These are phyloP conservation scores for Fusarium sacchari DNA, from an alignment of 2,329 filamentous ascomycete genomes.

Conservation along the genomic window DNA sequence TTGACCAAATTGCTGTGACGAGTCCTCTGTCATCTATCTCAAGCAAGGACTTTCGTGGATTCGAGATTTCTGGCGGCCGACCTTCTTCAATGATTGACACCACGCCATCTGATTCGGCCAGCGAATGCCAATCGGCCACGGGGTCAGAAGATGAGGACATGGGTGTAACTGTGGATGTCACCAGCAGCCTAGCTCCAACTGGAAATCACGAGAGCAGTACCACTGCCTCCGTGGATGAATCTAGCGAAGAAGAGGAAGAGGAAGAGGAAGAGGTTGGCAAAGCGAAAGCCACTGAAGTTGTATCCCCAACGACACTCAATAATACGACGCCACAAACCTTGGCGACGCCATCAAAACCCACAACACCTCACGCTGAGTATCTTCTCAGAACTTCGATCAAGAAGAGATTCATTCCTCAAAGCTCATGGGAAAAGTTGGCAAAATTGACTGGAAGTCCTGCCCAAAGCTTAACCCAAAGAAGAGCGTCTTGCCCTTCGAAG, in stretches of 20 bases:
- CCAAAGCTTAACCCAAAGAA: not conserved
- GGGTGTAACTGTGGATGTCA: not conserved
- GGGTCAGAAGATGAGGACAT: conserved; percentile 5
- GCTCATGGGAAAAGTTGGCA: conserved; percentile 39
- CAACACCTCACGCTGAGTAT: conserved; percentile 11
- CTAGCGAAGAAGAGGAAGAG: not conserved
- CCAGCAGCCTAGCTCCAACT: not conserved
- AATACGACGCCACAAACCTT: not conserved
- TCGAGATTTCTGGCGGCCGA: not conserved
- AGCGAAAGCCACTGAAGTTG: not conserved
- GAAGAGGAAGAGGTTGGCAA: not conserved
- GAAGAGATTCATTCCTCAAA: conserved; percentile 39
- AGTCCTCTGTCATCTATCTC: conserved; percentile 33
- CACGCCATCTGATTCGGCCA: not conserved
- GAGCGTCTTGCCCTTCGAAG: not conserved
- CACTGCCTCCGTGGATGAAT: not conserved
- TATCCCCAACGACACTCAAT: not conserved
- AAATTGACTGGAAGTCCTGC: conserved; percentile 6
- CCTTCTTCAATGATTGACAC: not conserved
- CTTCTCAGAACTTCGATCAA: conserved; percentile 40
- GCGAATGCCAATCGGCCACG: not conserved
- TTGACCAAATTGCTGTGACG: not conserved
- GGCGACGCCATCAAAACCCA: not conserved
- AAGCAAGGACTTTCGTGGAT: conserved; percentile 21
- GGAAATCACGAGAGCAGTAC: not conserved